Conservation (phyloP, 352 stramenopile genomes). For the Bremia lactucae region DNA sequence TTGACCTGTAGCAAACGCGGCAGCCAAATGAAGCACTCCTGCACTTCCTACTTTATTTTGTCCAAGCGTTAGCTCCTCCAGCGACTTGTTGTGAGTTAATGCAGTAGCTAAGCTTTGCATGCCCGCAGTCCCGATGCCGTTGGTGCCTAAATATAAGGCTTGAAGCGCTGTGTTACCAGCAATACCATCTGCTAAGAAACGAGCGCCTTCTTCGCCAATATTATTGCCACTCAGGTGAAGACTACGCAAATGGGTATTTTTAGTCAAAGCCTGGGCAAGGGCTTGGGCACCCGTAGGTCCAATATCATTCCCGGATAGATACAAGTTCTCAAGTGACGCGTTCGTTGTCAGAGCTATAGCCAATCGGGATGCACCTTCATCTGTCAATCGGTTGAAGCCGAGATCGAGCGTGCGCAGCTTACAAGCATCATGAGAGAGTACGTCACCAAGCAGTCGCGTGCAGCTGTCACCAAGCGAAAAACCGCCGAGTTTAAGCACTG, state of each 20-base stretch:
- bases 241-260: slow-evolving; percentile 48
- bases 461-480: slow-evolving; percentile 65
- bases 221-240: slow-evolving; percentile 78
- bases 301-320: slow-evolving; percentile 77
- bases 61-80: slow-evolving; percentile 65
- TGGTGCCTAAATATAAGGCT: slow-evolving; percentile 69
- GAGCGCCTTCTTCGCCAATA: slow-evolving; percentile 63
- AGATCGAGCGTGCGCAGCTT: slow-evolving; percentile 58
- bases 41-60: slow-evolving; percentile 65
- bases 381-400: slow-evolving; percentile 71
- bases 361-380: slow-evolving; percentile 47
- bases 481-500: slow-evolving; percentile 64
- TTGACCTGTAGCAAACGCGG: slow-evolving; percentile 39
- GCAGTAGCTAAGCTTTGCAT: slow-evolving; percentile 48
- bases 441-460: slow-evolving; percentile 43
- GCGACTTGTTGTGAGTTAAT: slow-evolving; percentile 39
- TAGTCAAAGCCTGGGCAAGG: slow-evolving; percentile 35
- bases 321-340: slow-evolving; percentile 53
- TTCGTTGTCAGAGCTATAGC: slow-evolving; percentile 51
- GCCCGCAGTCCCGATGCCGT: slow-evolving; percentile 58
- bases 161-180: slow-evolving; percentile 37
- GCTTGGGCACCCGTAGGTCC: slow-evolving; percentile 36
- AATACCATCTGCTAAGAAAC: slow-evolving; percentile 39
- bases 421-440: slow-evolving; percentile 27
- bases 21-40: slow-evolving; percentile 47